Evolutionary conservation across 169 alveolate species (phyloP).

Genomic region (Eimeria brunetti): DNA sequence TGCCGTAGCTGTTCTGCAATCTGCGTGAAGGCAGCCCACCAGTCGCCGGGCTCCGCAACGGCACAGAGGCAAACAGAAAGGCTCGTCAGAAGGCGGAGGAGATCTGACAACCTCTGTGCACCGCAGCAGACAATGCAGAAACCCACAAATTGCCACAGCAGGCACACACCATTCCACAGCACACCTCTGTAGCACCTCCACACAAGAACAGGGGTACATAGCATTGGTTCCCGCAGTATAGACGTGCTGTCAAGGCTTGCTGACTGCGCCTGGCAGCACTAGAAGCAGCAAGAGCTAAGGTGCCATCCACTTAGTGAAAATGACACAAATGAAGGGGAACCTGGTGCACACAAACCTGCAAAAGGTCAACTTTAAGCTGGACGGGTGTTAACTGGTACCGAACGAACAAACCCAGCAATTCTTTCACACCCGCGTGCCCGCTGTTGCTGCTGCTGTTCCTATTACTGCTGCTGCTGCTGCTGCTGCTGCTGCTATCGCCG

Average conservation of each 20-base stretch:
- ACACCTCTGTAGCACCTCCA: neutral
- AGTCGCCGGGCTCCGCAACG: conserved; percentile 29
- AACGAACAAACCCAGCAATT: conserved; percentile 23
- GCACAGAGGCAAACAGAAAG: conserved; percentile 62
- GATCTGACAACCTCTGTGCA: conserved; percentile 17
- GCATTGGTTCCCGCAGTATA: neutral
- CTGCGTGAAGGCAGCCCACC: conserved; percentile 60
- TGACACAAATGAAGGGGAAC: neutral
- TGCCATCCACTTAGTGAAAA: neutral
- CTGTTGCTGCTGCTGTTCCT: neutral
- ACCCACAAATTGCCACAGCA: neutral
- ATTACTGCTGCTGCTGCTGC: neutral
- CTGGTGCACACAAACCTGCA: conserved; percentile 45
- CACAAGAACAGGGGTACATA: neutral
- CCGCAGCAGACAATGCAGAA: neutral
- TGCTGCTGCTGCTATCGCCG: conserved; percentile 2
- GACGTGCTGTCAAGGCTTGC: neutral
- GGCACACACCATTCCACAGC: neutral
- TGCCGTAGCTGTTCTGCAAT: conserved; percentile 31
- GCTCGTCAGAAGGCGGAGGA: neutral
- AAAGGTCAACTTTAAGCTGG: conserved; percentile 44
- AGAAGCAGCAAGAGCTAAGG: neutral
- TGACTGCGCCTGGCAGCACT: neutral
- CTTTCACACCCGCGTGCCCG: conserved; percentile 48
- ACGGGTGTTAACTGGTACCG: conserved; percentile 29